These are phyloP conservation scores for Xylaria sp. DNA, from an alignment of 2,329 filamentous ascomycete species.

Conservation along the genomic window DNA sequence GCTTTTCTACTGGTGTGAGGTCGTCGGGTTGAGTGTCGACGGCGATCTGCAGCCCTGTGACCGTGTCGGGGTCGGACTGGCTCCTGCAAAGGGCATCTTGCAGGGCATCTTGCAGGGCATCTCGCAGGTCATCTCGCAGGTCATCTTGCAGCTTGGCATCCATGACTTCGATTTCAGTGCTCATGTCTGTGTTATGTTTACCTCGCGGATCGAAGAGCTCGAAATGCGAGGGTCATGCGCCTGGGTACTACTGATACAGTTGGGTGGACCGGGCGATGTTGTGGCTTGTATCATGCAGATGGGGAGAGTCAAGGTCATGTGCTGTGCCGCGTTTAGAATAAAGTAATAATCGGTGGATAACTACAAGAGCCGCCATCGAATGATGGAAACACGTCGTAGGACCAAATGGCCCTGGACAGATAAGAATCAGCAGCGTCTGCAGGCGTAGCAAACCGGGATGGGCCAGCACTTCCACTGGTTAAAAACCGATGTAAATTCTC, in stretches of 20 bases:
- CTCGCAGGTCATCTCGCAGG: background rate
- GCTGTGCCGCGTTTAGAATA: background rate
- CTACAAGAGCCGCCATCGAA: background rate
- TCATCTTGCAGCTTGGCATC: background rate
- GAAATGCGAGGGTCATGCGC: background rate
- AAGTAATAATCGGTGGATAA: constrained; percentile 3
- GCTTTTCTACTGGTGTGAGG: background rate
- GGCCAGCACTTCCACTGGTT: background rate
- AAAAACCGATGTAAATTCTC: background rate
- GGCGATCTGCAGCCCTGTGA: background rate
- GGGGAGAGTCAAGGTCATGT: constrained; percentile 19
- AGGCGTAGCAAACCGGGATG: no score
- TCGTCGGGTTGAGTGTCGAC: background rate
- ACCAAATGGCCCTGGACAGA: background rate
- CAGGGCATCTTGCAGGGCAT: background rate
- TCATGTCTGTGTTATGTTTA: background rate
- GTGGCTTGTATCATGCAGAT: constrained; percentile 22
- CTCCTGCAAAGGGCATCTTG: background rate
- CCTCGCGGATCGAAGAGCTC: background rate
- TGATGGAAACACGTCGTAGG: background rate
- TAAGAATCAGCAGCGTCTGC: background rate
- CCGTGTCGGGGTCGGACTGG: background rate
- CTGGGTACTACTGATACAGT: background rate
- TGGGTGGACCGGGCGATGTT: background rate
- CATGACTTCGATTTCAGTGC: no score